phyloP scores from a whole-genome alignment of 2,329 filamentous ascomycete genomes.

The Colletotrichum nymphaeae region DNA sequence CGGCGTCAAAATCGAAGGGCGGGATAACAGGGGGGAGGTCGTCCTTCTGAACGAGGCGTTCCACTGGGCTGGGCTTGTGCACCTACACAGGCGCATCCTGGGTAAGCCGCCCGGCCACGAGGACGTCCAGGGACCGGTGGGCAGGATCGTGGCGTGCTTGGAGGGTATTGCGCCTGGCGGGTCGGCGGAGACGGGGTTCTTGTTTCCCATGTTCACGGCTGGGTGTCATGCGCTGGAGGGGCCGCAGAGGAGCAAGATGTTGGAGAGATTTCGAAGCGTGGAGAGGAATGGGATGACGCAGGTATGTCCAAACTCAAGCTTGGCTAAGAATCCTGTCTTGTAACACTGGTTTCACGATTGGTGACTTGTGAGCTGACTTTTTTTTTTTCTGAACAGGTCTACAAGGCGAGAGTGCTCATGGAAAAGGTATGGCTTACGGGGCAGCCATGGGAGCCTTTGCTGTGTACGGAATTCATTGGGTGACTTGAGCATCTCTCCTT shows the following conservation, averaged over 20 bases:
- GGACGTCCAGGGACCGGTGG: slow-evolving; percentile 72
- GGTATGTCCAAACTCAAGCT: slow-evolving; percentile 51
- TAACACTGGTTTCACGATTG: not conserved
- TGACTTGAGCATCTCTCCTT: slow-evolving; percentile 46
- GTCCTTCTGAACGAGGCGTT: slow-evolving; percentile 81
- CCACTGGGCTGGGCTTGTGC: slow-evolving; percentile 82
- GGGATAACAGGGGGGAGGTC: slow-evolving; percentile 66
- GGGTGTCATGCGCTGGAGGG: slow-evolving; percentile 76
- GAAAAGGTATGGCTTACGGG: slow-evolving; percentile 76
- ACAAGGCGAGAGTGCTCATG: slow-evolving; percentile 73
- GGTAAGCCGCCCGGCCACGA: slow-evolving; percentile 67
- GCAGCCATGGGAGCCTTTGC: slow-evolving; percentile 75
- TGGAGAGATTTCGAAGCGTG: slow-evolving; percentile 73
- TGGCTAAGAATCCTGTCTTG: too few relatives aligned
- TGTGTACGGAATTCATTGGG: slow-evolving; percentile 76
- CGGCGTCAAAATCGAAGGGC: slow-evolving; percentile 54
- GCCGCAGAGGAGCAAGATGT: slow-evolving; percentile 67
- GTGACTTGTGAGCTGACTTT: not conserved
- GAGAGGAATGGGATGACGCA: slow-evolving; percentile 83
- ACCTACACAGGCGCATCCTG: slow-evolving; percentile 79
- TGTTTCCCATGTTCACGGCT: slow-evolving; percentile 87
- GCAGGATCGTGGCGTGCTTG: slow-evolving; percentile 72
- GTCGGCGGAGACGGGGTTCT: slow-evolving; percentile 77
- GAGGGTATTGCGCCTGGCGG: slow-evolving; percentile 72
- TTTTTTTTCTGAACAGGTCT: slow-evolving; percentile 53